Conservation (phyloP, 2,329 filamentous ascomycete genomes). For the Microascus cirrosus region DNA sequence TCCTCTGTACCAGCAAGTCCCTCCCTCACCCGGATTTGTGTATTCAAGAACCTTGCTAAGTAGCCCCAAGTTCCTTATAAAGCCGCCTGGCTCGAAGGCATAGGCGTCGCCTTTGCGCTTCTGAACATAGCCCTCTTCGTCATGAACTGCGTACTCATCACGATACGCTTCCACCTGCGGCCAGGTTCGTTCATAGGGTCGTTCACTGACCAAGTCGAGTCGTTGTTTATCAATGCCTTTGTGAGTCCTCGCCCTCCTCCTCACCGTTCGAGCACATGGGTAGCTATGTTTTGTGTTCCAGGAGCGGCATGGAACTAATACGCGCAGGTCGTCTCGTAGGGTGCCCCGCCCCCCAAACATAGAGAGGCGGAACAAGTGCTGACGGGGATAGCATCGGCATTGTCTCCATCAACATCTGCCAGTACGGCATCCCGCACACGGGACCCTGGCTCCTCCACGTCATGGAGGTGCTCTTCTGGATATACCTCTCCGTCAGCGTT, state of each 20-base stretch:
- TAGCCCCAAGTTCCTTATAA: slow-evolving; percentile 1
- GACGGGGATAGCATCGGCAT: slow-evolving; percentile 52
- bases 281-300: slow-evolving; percentile 20
- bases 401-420: slow-evolving; percentile 65
- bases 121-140: slow-evolving; percentile 54
- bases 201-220: slow-evolving; percentile 67
- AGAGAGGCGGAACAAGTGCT: background rate
- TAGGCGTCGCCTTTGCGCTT: slow-evolving; percentile 51
- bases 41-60: background rate
- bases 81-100: slow-evolving; percentile 38
- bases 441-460: slow-evolving; percentile 48
- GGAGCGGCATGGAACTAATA: background rate
- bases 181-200: slow-evolving; percentile 29
- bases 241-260: slow-evolving; percentile 22
- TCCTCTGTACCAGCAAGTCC: slow-evolving; percentile 39
- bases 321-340: slow-evolving; percentile 9
- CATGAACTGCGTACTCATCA: slow-evolving; percentile 52
- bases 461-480: slow-evolving; percentile 64
- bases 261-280: background rate
- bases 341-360: slow-evolving; percentile 19
- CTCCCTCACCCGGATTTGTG: background rate
- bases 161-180: slow-evolving; percentile 47
- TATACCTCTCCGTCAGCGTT: slow-evolving; percentile 59
- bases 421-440: slow-evolving; percentile 55
- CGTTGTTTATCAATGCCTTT: slow-evolving; percentile 61